Evolutionary conservation across 495 filamentous ascomycete species (phyloP).

Genomic region (Ascodesmis nigricans): DNA sequence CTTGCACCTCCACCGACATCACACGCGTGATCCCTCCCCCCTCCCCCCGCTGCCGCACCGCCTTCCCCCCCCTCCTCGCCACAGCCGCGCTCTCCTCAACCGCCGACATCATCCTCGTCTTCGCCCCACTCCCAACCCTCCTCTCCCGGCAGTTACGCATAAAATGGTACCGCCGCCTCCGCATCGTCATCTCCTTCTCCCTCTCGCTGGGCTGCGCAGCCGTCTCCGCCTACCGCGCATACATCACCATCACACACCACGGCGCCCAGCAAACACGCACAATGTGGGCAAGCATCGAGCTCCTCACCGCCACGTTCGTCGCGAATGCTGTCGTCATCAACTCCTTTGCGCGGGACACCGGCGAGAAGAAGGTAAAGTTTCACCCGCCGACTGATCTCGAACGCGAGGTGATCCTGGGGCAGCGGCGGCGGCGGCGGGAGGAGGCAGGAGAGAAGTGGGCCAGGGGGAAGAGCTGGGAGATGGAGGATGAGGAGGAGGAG

Average conservation of each 20-base stretch:
- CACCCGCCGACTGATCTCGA: conserved; percentile 36
- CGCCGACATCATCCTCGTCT: conserved; percentile 67
- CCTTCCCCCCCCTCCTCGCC: conserved; percentile 63
- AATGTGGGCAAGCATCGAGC: conserved; percentile 54
- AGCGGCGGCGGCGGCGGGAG: conserved; percentile 25
- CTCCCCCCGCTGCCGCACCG: conserved; percentile 44
- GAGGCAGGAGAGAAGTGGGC: conserved; percentile 28
- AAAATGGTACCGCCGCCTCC: conserved; percentile 27
- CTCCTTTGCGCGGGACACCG: conserved; percentile 58
- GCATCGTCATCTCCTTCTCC: conserved; percentile 51
- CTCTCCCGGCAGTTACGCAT: conserved; percentile 44
- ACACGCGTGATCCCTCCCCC: neutral
- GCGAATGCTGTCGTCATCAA: conserved; percentile 62
- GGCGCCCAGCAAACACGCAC: conserved; percentile 55
- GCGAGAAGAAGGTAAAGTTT: conserved; percentile 57
- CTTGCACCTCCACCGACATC: conserved; percentile 59
- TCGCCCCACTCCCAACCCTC: conserved; percentile 75
- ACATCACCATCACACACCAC: conserved; percentile 37
- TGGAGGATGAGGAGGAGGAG: conserved; percentile 55
- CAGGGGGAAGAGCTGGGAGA: conserved; percentile 45
- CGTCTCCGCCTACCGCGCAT: conserved; percentile 56
- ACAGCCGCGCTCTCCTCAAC: conserved; percentile 73
- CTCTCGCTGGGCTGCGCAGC: conserved; percentile 56
- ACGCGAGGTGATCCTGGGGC: conserved; percentile 30
- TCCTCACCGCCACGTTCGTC: conserved; percentile 52